Conservation (phyloP, 257 asterid species). For the Nicotiana tomentosiformis region DNA sequence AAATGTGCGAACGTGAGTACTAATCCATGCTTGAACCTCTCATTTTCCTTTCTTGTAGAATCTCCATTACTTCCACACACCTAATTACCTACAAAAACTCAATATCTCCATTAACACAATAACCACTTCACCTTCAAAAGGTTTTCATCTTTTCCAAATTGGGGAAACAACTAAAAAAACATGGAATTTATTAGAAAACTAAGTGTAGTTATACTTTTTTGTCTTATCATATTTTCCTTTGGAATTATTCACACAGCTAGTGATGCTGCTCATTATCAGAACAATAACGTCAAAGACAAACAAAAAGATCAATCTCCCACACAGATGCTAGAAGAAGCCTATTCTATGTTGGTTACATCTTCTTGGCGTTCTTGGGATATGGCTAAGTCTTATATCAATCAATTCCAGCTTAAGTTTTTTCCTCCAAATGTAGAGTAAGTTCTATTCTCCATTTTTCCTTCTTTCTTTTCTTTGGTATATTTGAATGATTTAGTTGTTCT, state of each 20-base stretch:
- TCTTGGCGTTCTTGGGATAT: slow-evolving; percentile 9
- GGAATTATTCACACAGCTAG: not conserved
- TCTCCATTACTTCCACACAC: slow-evolving; percentile 3
- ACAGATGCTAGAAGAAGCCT: slow-evolving; percentile 9
- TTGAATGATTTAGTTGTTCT: not conserved
- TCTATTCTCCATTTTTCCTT: not conserved
- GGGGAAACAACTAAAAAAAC: not conserved
- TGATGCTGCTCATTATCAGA: not conserved
- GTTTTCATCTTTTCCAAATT: not conserved
- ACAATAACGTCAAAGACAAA: not conserved
- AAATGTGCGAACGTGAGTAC: slow-evolving; percentile 1
- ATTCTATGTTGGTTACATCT: slow-evolving; percentile 5
- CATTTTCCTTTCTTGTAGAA: slow-evolving; percentile 11
- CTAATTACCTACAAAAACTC: not conserved
- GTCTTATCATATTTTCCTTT: not conserved
- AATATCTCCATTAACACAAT: not conserved
- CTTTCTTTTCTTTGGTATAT: not conserved
- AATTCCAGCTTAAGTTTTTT: slow-evolving; percentile 5
- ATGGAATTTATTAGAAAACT: not conserved
- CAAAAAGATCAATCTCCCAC: not conserved
- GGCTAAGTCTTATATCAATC: slow-evolving; percentile 10
- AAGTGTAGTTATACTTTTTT: not conserved
- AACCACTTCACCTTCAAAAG: not conserved
- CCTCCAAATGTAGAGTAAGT: slow-evolving; percentile 32
- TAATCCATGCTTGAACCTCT: not conserved